Base-by-base conservation (phyloP, 768 basidiomycete species). In the Tylopilus plumbeoviolaceoides region DNA sequence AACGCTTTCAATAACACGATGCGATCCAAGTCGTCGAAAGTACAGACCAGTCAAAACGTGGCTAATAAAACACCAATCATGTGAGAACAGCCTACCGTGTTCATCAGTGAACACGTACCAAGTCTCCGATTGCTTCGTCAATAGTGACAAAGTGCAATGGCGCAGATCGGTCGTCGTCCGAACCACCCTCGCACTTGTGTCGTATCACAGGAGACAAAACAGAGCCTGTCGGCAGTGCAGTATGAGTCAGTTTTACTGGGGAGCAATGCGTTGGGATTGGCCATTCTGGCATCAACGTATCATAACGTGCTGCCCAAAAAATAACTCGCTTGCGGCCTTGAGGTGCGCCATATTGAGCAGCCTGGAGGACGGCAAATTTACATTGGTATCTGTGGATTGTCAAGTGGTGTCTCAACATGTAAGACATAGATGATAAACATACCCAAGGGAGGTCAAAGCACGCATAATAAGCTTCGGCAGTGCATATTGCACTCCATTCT, bases 341-440 rank as follows among this genome's bases (percentile, higher is more conserved):
- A 17, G 89, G 87, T 20, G 79, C 77, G 25, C 89, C 89, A 66
- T 89, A 89, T 33, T 83, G 81, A 0, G 76, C 81, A 21, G 87
- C 84, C 60, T 91, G 85, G 0, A 89, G 70, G 15, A 84, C 68
- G n/a, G 77, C 79, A 67, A 78, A 81, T 18, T 74, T 78, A 3
- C 79, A 81, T 69, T 91, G 88, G 62, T 90, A 90, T 52, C 58
- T 64, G 47, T 25, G 5, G 15, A n/a, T 41, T 0, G 43, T 51
- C 40, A 60, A 38, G 25, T 11, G 41, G 21, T 14, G 21, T 44
- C 9, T 47, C 7, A 44, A 12, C 39, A 12, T 9, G 38, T 20
- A 38, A 21, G 27, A 44, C 36, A 50, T 2, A 12, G 17, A 33
- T n/a, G 15, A 23, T 17, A n/a, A 4, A 67, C 78, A 41, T 64